These are phyloP conservation scores for Lachnum nothofagi DNA, from an alignment of 2,329 filamentous ascomycete species.

Conservation along the genomic window DNA sequence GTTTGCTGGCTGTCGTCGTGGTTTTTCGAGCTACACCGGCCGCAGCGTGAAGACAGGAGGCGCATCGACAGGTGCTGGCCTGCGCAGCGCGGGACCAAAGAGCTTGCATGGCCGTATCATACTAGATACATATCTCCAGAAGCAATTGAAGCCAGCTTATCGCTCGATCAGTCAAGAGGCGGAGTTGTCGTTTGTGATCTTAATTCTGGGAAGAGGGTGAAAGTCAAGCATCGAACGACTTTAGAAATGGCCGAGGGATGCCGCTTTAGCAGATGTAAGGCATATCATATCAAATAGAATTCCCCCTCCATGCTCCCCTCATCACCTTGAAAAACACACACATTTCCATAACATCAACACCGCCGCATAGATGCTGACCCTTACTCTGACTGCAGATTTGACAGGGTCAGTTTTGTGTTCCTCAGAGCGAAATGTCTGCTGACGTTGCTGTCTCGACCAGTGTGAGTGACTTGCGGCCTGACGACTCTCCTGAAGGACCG, in stretches of 20 bases:
- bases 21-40: slow-evolving; percentile 45
- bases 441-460: slow-evolving; percentile 45
- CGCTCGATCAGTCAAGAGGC: neutral
- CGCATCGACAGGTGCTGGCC: slow-evolving; percentile 59
- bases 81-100: slow-evolving; percentile 63
- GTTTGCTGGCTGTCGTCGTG: slow-evolving; percentile 45
- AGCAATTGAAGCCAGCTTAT: slow-evolving; percentile 1
- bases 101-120: slow-evolving; percentile 53
- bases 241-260: neutral
- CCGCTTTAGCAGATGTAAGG: slow-evolving; percentile 4
- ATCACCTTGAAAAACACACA: neutral
- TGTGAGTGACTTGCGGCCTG: slow-evolving; percentile 81
- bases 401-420: slow-evolving; percentile 50
- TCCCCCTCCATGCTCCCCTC: neutral
- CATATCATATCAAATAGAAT: neutral
- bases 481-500: slow-evolving; percentile 72
- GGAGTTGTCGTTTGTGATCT: neutral
- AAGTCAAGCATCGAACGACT: slow-evolving; percentile 1
- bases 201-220: neutral
- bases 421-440: neutral
- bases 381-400: slow-evolving; percentile 64
- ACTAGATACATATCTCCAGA: slow-evolving; percentile 4
- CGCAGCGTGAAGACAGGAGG: slow-evolving; percentile 51
- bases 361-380: slow-evolving; percentile 50
- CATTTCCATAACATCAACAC: neutral